These are phyloP conservation scores for Arthroderma sp. DNA, from an alignment of 2,329 filamentous ascomycete species.

Conservation along the genomic window DNA sequence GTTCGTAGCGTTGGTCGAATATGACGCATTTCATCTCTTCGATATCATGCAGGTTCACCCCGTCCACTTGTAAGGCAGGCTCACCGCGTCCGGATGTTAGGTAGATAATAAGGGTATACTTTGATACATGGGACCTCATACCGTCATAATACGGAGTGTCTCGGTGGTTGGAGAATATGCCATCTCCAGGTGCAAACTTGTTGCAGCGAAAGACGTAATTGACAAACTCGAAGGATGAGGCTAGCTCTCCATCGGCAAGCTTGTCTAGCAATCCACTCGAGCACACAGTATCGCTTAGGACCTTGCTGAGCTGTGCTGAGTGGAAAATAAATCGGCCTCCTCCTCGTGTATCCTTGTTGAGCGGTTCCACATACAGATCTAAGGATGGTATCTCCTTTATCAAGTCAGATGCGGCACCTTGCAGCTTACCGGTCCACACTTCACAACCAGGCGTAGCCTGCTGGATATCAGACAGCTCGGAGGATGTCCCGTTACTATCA, in stretches of 20 bases:
- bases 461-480: background rate
- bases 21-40: background rate
- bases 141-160: background rate
- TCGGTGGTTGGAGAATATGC: background rate
- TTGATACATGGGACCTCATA: background rate
- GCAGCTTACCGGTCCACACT: background rate
- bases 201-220: background rate
- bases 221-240: background rate
- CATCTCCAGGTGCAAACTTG: background rate
- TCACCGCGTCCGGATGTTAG: background rate
- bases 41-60: background rate
- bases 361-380: background rate
- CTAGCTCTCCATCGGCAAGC: background rate
- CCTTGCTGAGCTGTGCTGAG: background rate
- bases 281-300: background rate
- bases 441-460: background rate
- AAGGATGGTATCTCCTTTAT: background rate
- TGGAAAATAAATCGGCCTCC: background rate
- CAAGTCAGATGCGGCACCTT: background rate
- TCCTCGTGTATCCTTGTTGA: background rate
- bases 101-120: background rate
- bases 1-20: background rate
- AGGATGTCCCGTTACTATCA: background rate
- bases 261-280: background rate
- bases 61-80: background rate